These are phyloP conservation scores for Phycomyces nitens DNA, from an alignment of 192 early-diverging fungal species.

Conservation along the genomic window DNA sequence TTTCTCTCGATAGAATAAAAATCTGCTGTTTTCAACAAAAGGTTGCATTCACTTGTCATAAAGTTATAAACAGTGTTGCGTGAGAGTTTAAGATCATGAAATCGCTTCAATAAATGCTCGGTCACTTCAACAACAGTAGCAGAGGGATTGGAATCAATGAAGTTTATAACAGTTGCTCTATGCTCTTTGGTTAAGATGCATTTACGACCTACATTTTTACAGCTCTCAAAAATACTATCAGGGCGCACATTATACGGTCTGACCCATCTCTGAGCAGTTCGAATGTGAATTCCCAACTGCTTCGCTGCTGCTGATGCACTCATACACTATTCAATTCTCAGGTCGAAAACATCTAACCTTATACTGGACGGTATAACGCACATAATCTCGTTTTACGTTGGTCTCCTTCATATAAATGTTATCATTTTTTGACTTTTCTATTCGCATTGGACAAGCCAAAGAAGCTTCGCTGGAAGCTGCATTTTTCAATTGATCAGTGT, in stretches of 20 bases:
- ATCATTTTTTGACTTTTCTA: neutral
- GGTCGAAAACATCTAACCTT: constrained; percentile 3
- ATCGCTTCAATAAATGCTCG: constrained; percentile 7
- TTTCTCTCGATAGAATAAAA: constrained; percentile 5
- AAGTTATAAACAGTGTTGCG: constrained; percentile 11
- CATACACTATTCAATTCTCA: constrained; percentile 4
- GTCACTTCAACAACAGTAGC: constrained; percentile 4
- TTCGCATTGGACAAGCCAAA: neutral
- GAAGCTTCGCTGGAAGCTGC: neutral
- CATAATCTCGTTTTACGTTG: constrained; percentile 1
- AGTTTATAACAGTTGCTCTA: neutral
- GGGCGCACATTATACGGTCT: neutral
- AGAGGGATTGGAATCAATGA: neutral
- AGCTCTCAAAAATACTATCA: constrained; percentile 8
- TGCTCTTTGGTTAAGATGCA: constrained; percentile 1
- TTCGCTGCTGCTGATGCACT: constrained; percentile 7
- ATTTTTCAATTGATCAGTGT: neutral
- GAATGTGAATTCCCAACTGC: constrained; percentile 4
- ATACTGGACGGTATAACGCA: constrained; percentile 1
- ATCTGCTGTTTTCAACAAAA: constrained; percentile 1
- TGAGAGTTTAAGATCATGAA: neutral
- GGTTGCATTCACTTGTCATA: constrained; percentile 1
- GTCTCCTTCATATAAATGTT: neutral
- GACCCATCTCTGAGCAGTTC: neutral
- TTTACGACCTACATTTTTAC: neutral